Base-by-base conservation (phyloP, 2,329 filamentous ascomycete species). In the Coccinonectria pachysandricola region DNA sequence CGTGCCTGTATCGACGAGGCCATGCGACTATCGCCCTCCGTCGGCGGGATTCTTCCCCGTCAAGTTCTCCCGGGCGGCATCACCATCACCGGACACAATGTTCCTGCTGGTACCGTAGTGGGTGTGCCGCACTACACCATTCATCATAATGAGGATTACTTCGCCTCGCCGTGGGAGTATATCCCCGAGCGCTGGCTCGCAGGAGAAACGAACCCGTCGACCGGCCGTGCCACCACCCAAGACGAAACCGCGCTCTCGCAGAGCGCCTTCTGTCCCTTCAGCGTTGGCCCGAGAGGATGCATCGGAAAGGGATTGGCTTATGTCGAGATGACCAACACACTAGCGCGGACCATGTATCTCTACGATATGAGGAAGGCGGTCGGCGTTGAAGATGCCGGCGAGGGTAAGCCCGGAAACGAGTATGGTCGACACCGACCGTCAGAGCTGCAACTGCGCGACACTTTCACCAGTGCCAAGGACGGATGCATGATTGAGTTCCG, bases 181-280 rank as follows among this genome's bases (percentile, higher is more conserved):
- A 46, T 63, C 2, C 77, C 77, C 0, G 75, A 81, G 57, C 67
- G 77, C 13, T 82, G 77, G 77, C 56, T 79, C 10, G 53, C 54
- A 2, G 68, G 65, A 4, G 59, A 56, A 21, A 44, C 39, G 49
- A 64, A 50, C 46, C 50, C 42, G 21, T 33, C 48, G 15, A 49
- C 36, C 15, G 50, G 56, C 19, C 51, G 49, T 30, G 40, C 48
- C 15, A 62, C 64, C 1, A 65, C 56, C 5, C 64, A 67, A 31
- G 60, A 64, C 2, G 67, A 71, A 27, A 56, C 71, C 2, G 57
- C 62, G 3, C 45, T 59, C 5, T 77, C 79, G 3, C 68, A 78
- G 26, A 65, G 63, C 17, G 81, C 81, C 1, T 88, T 82, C 54
- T 84, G 77, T 36, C 79, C 83, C 2, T 85, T 85, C 42, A 75